phyloP scores from a whole-genome alignment of 129 eudicot species.

The Mikania micrantha region DNA sequence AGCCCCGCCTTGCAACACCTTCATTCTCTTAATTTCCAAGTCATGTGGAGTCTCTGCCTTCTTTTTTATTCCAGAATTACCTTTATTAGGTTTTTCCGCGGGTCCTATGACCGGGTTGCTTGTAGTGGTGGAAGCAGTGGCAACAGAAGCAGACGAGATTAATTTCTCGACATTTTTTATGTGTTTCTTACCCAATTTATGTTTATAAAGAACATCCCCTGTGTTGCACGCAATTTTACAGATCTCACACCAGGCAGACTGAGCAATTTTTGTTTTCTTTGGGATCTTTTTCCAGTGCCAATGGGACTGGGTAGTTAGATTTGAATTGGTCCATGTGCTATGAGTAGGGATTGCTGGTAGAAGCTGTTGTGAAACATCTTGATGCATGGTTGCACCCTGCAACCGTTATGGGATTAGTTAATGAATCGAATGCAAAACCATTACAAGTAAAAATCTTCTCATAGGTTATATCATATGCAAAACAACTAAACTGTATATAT shows the following conservation, averaged over 20 bases:
- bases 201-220: constrained; percentile 46
- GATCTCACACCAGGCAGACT: constrained; percentile 67
- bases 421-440: background rate
- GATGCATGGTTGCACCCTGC: constrained; percentile 30
- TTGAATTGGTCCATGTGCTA: constrained; percentile 20
- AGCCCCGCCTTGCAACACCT: constrained; percentile 62
- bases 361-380: constrained; percentile 31
- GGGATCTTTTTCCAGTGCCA: constrained; percentile 29
- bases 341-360: constrained; percentile 22
- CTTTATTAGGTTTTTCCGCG: constrained; percentile 35
- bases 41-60: constrained; percentile 36
- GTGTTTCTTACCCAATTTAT: constrained; percentile 68
- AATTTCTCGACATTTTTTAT: constrained; percentile 42
- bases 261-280: constrained; percentile 47
- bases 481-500: background rate
- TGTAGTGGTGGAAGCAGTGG: constrained; percentile 7
- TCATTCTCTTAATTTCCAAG: constrained; percentile 52
- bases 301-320: constrained; percentile 18
- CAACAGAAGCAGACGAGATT: background rate
- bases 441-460: background rate
- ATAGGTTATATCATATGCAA: background rate
- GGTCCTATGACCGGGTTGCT: constrained; percentile 49
- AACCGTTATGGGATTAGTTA: background rate
- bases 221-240: constrained; percentile 56
- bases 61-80: constrained; percentile 17